These are phyloP conservation scores for Arthroderma sp. DNA, from an alignment of 2,329 filamentous ascomycete species.

Conservation along the genomic window DNA sequence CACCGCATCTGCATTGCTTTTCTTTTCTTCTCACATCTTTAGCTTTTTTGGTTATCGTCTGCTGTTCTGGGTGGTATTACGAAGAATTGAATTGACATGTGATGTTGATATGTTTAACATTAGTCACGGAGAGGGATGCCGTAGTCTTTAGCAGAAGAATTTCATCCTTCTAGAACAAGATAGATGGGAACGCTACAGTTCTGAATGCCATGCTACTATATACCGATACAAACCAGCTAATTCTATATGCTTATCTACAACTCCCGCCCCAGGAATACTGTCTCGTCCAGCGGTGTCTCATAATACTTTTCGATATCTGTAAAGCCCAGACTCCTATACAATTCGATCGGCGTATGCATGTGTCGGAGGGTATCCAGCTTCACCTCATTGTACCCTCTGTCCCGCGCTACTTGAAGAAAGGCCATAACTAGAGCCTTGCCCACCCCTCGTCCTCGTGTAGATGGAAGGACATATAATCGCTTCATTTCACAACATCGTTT, in stretches of 20 bases:
- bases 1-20: background rate
- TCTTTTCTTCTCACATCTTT: background rate
- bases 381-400: slow-evolving; percentile 41
- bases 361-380: slow-evolving; percentile 44
- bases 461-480: slow-evolving; percentile 41
- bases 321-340: slow-evolving; percentile 44
- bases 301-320: slow-evolving; percentile 43
- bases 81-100: background rate
- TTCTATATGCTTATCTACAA: slow-evolving; percentile 3
- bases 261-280: slow-evolving; percentile 39
- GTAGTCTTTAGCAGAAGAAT: background rate
- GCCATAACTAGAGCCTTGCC: slow-evolving; percentile 38
- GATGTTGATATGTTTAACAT: background rate
- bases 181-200: background rate
- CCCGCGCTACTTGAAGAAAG: slow-evolving; percentile 35
- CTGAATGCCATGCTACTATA: background rate
- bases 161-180: background rate
- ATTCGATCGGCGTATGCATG: slow-evolving; percentile 40
- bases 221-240: background rate
- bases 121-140: background rate
- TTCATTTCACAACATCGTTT: slow-evolving; percentile 43
- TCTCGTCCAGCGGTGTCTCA: slow-evolving; percentile 42
- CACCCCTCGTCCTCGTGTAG: slow-evolving; percentile 39
- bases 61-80: background rate
- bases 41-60: background rate